phyloP scores from a whole-genome alignment of 2,329 filamentous ascomycete species.

The Colletotrichum horii region DNA sequence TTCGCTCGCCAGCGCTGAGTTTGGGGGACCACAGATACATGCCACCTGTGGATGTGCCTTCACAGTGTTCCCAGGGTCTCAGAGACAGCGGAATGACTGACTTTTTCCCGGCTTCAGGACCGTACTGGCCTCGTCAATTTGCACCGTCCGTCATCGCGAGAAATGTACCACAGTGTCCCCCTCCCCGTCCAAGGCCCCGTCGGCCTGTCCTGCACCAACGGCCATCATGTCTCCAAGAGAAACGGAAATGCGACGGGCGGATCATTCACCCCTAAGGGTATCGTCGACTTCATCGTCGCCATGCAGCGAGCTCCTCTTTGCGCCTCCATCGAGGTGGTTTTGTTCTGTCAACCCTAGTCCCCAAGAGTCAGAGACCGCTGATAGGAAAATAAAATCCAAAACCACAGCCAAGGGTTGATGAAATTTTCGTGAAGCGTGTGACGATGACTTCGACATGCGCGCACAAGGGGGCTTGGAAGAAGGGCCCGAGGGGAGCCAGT shows the following conservation, averaged over 20 bases:
- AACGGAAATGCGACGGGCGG: slow-evolving; percentile 19
- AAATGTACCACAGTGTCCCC: neutral
- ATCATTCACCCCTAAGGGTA: slow-evolving; percentile 18
- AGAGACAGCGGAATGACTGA: neutral
- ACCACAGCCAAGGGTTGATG: neutral
- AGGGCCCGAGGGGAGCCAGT: neutral
- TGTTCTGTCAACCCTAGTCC: slow-evolving; percentile 20
- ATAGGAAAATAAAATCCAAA: neutral
- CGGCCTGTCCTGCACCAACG: slow-evolving; percentile 10
- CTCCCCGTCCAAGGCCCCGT: neutral
- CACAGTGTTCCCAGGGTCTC: slow-evolving; percentile 13
- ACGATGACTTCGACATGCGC: slow-evolving; percentile 12
- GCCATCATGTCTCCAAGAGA: slow-evolving; percentile 1
- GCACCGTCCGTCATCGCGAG: neutral
- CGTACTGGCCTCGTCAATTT: neutral
- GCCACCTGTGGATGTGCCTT: neutral
- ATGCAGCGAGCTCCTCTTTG: slow-evolving; percentile 14
- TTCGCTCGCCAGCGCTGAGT: slow-evolving; percentile 12
- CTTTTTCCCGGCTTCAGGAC: neutral
- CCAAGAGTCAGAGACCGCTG: slow-evolving; percentile 9
- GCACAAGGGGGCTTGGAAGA: neutral
- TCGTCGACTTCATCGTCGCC: slow-evolving; percentile 16
- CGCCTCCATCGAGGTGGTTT: slow-evolving; percentile 19
- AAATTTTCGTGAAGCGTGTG: slow-evolving; percentile 1
- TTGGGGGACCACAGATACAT: slow-evolving; percentile 21